Base-by-base conservation (phyloP, 345 rosid species). In the Lepidium africanum region DNA sequence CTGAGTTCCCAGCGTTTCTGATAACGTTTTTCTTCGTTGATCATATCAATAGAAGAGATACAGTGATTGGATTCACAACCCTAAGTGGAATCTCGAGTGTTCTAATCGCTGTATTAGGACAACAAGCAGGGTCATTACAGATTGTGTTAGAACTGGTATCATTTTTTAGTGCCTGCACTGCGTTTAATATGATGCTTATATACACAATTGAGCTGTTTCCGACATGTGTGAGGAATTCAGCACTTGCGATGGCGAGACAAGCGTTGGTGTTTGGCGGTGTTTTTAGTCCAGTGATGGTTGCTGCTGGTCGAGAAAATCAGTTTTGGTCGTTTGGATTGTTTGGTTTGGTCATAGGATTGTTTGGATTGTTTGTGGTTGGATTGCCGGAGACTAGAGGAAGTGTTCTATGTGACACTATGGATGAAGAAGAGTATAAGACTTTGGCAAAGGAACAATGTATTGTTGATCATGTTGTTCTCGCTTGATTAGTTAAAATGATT, bases 341-440 rank as follows among this genome's bases (percentile, higher is more conserved):
- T 15, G 96, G 91, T n/a, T 16, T 85, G 74, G 71, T 62, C 13
- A 80, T 89, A 11, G 75, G 77, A 40, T 2, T 79, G 23, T 81
- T 82, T 42, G 91, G 87, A 19, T 13, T 85, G 62, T 71, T 74
- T 65, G 87, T 69, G 21, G 6, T 84, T 13, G 76, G 74, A 1
- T 73, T 89, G 70, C 92, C 92, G 0, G 96, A 89, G 76, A 89
- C 91, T 6, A 81, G 70, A 32, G 89, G 85, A 10, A 72, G 47
- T 7, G 64, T 73, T 48, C 30, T 85, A 25, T 74, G 84, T 7
- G 87, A 87, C 56, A 84, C 90, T n/a, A 74, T 85, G 77, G 96
- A 87, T 0, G 86, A 84, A 55, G 87, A 88, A 60, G 91, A 86
- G 79, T 32, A 35, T 64, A 69, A 57, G 59, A 39, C 36, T 60